Conservation (phyloP, 2,329 filamentous ascomycete species). For the Scedosporium apiospermum region DNA sequence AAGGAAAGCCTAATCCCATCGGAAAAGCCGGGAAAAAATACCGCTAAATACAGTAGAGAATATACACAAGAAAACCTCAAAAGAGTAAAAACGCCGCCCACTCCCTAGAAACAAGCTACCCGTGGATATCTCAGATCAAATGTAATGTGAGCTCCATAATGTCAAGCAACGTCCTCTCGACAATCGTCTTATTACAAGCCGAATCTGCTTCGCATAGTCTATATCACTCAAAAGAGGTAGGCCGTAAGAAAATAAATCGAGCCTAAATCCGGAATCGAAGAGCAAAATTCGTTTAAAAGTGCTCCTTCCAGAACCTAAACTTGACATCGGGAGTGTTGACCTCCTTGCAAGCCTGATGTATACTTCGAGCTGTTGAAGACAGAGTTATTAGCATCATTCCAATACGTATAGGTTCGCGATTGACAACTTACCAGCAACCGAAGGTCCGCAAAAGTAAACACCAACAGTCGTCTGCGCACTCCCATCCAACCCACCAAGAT, state of each 20-base stretch:
- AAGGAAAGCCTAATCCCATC: neutral
- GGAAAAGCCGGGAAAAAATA: neutral
- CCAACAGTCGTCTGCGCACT: slow-evolving; percentile 52
- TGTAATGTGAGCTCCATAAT: no score
- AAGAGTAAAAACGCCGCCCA: neutral
- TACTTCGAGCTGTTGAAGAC: slow-evolving; percentile 52
- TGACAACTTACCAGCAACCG: slow-evolving; percentile 7
- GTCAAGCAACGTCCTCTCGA: no score
- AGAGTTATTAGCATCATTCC: slow-evolving; percentile 21
- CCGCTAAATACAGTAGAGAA: neutral
- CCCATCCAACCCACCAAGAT: slow-evolving; percentile 64
- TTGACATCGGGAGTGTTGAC: slow-evolving; percentile 70
- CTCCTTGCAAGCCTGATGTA: slow-evolving; percentile 71
- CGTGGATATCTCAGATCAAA: no score
- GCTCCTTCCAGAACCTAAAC: slow-evolving; percentile 99
- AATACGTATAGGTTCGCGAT: neutral
- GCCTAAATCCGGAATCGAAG: no score
- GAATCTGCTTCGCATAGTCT: no score
- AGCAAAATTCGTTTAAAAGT: slow-evolving; percentile 42
- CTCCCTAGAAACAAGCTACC: no score
- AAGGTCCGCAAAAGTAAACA: slow-evolving; percentile 12
- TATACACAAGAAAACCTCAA: neutral
- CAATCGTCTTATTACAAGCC: no score
- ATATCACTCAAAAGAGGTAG: no score
- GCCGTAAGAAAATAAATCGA: no score